phyloP scores from a whole-genome alignment of 345 rosid genomes.

The Streptanthus diversifolius region DNA sequence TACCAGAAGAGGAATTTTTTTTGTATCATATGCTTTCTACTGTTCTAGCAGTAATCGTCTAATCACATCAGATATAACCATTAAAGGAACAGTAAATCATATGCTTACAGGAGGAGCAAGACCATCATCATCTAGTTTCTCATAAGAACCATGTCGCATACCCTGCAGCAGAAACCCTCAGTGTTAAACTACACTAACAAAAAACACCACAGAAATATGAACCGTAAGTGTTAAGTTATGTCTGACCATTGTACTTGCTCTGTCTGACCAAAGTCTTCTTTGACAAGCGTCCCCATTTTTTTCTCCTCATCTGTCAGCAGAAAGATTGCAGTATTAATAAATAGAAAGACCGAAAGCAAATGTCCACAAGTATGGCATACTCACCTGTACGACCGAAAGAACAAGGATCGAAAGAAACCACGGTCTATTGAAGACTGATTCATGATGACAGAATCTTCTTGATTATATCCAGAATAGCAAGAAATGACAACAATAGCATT shows the following conservation, averaged over 20 bases:
- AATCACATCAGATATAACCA: constrained; percentile 5
- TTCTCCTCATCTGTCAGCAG: constrained; percentile 77
- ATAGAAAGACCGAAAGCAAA: background rate
- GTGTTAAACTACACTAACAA: constrained; percentile 16
- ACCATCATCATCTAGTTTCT: constrained; percentile 96
- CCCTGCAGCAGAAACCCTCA: constrained; percentile 50
- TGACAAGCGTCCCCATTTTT: constrained; percentile 97
- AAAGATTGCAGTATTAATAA: background rate
- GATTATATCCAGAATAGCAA: constrained; percentile 98
- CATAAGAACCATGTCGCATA: constrained; percentile 98
- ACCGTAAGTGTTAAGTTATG: background rate
- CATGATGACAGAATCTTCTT: constrained; percentile 99
- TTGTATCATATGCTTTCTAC: background rate
- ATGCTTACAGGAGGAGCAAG: constrained; percentile 92
- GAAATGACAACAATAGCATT: constrained; percentile 97
- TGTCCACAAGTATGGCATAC: constrained; percentile 5
- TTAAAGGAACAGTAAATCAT: background rate
- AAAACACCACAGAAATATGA: background rate
- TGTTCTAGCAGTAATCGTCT: background rate
- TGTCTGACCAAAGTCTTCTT: constrained; percentile 98
- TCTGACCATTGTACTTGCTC: constrained; percentile 80
- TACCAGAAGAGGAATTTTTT: background rate
- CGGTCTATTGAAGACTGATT: constrained; percentile 96
- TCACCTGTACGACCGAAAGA: constrained; percentile 92
- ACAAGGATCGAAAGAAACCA: constrained; percentile 90